Conservation (phyloP, 1,284 basidiomycete species). For the Coriolopsis trogii region DNA sequence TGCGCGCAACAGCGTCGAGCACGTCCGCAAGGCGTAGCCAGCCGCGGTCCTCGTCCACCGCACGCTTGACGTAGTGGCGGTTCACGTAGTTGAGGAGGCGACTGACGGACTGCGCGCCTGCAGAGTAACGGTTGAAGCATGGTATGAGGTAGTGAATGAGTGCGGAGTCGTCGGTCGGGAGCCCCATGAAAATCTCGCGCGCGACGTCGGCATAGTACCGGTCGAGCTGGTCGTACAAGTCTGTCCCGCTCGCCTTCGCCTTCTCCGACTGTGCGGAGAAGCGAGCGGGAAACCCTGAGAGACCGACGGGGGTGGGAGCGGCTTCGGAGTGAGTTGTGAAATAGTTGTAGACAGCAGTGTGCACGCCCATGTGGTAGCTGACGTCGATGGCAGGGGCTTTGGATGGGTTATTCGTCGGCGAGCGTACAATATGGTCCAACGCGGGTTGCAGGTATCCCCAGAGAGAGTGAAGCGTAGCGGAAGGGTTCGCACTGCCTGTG, state of each 20-base stretch:
- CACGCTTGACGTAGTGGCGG: constrained; percentile 76
- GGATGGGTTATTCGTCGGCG: constrained; percentile 55
- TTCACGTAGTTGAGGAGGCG: constrained; percentile 79
- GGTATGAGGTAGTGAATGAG: constrained; percentile 71
- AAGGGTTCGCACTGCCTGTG: constrained; percentile 71
- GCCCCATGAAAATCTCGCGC: constrained; percentile 61
- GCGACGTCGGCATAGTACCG: constrained; percentile 61
- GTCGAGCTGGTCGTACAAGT: constrained; percentile 74
- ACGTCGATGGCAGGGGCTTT: constrained; percentile 73
- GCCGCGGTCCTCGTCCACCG: constrained; percentile 74
- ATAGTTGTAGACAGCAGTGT: constrained; percentile 80
- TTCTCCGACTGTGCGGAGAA: constrained; percentile 24
- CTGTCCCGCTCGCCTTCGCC: constrained; percentile 51
- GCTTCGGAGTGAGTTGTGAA: constrained; percentile 64
- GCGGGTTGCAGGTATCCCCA: constrained; percentile 77
- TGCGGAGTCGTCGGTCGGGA: constrained; percentile 64
- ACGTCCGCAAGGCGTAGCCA: constrained; percentile 73
- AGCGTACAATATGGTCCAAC: constrained; percentile 72
- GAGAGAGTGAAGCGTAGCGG: constrained; percentile 66
- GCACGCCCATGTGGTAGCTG: constrained; percentile 72
- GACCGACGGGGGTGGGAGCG: constrained; percentile 33
- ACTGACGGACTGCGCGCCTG: constrained; percentile 65
- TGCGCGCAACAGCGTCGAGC: constrained; percentile 61
- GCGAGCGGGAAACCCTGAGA: constrained; percentile 26
- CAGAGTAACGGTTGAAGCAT: constrained; percentile 67